Evolutionary conservation across 2,329 filamentous ascomycete species (phyloP).

Genomic region (Penicillium sp.): DNA sequence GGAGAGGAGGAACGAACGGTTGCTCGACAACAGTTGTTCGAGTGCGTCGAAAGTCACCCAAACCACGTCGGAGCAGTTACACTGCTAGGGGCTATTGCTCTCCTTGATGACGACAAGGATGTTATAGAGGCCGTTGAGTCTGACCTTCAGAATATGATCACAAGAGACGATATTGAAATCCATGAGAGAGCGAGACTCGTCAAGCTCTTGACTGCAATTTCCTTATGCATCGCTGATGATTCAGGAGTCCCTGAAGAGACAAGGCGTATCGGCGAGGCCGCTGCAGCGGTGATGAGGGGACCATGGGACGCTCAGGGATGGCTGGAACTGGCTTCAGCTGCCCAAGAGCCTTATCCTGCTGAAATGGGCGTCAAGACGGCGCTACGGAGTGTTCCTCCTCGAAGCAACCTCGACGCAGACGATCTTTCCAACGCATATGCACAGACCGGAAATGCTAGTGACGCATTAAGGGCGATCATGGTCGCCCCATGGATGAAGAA

Average conservation of each 20-base stretch:
- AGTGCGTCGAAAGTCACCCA: slow-evolving; percentile 73
- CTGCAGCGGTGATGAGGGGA: slow-evolving; percentile 78
- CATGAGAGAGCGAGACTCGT: slow-evolving; percentile 72
- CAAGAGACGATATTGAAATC: slow-evolving; percentile 65
- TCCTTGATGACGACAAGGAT: slow-evolving; percentile 79
- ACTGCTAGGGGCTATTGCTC: slow-evolving; percentile 80
- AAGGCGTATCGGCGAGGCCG: slow-evolving; percentile 67
- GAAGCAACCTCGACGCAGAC: slow-evolving; percentile 68
- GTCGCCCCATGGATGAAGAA: slow-evolving; percentile 76
- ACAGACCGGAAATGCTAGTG: slow-evolving; percentile 70
- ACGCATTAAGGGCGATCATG: slow-evolving; percentile 78
- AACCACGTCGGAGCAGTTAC: slow-evolving; percentile 80
- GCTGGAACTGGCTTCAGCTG: slow-evolving; percentile 70
- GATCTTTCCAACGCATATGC: slow-evolving; percentile 76
- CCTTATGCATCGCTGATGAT: slow-evolving; percentile 57
- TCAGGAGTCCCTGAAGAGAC: slow-evolving; percentile 50
- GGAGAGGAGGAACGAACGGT: slow-evolving; percentile 73
- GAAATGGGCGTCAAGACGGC: slow-evolving; percentile 86
- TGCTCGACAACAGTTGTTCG: slow-evolving; percentile 79
- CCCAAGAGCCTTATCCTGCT: slow-evolving; percentile 61
- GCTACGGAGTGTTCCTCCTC: slow-evolving; percentile 72
- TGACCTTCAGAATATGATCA: slow-evolving; percentile 75
- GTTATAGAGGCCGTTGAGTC: slow-evolving; percentile 78
- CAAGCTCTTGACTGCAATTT: slow-evolving; percentile 76
- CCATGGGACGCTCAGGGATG: slow-evolving; percentile 82